Evolutionary conservation across 441 rosid genomes (phyloP).

Genomic region (Erodium chrysanthum): DNA sequence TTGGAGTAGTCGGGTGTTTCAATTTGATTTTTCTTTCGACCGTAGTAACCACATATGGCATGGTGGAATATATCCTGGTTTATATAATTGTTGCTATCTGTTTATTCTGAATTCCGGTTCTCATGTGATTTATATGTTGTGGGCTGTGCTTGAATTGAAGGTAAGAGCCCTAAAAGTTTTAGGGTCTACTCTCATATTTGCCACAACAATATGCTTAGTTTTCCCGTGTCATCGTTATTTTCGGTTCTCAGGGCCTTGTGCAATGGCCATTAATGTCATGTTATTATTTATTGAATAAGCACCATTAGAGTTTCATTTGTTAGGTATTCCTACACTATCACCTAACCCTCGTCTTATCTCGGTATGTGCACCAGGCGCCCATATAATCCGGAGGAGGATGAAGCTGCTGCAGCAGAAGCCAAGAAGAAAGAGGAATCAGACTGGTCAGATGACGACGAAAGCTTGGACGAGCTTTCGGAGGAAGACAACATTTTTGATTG

Average conservation of each 20-base stretch:
- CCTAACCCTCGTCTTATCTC: background rate
- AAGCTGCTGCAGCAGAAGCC: background rate
- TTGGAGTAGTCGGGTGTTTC: background rate
- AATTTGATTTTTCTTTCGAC: background rate
- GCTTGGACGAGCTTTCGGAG: background rate
- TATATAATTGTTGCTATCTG: background rate
- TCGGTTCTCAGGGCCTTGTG: background rate
- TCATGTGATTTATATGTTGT: too few species aligned
- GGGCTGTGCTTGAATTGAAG: too few species aligned
- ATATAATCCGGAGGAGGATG: background rate
- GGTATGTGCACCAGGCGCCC: background rate
- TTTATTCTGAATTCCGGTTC: too few species aligned
- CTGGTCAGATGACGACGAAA: background rate
- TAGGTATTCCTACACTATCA: too few species aligned
- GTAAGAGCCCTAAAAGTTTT: background rate
- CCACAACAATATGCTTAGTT: too few species aligned
- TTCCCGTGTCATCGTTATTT: background rate
- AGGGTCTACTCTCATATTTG: background rate
- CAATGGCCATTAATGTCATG: too few species aligned
- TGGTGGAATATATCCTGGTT: background rate
- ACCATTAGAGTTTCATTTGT: background rate
- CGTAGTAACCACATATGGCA: background rate
- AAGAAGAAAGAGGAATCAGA: background rate
- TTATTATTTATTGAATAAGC: background rate
- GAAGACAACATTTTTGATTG: background rate